Conservation (phyloP, 805 yeast species). For the Suhomyces vadensis region DNA sequence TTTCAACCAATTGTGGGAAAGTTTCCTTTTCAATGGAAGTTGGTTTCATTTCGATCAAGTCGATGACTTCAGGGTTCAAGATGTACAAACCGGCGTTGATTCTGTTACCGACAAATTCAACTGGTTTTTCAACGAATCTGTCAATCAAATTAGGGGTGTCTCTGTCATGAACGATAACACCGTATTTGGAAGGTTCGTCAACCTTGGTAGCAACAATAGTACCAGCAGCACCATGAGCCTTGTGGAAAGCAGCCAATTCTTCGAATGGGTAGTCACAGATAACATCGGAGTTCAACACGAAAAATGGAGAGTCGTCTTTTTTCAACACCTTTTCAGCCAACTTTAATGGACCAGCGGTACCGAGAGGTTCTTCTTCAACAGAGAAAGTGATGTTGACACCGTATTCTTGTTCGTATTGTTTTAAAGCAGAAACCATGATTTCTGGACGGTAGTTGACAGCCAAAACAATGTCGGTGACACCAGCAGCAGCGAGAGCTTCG, state of each 20-base stretch:
- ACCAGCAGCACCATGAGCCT: slow-evolving; percentile 95
- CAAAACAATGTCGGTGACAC: slow-evolving; percentile 96
- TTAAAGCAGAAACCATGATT: slow-evolving; percentile 93
- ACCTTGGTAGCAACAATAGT: slow-evolving; percentile 99
- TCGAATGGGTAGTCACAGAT: slow-evolving; percentile 97
- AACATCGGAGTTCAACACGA: slow-evolving; percentile 96
- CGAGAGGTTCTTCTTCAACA: slow-evolving; percentile 98
- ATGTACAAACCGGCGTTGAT: slow-evolving; percentile 99
- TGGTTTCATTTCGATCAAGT: slow-evolving; percentile 95
- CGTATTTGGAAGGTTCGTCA: slow-evolving; percentile 98
- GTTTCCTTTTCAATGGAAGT: slow-evolving; percentile 99
- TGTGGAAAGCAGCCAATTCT: slow-evolving; percentile 91
- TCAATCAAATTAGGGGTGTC: slow-evolving; percentile 94
- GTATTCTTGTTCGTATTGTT: slow-evolving; percentile 91
- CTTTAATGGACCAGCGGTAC: slow-evolving; percentile 99
- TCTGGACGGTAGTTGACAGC: slow-evolving; percentile 99
- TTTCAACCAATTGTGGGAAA: slow-evolving; percentile 93
- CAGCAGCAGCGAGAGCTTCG: slow-evolving; percentile 96
- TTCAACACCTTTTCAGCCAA: slow-evolving; percentile 91
- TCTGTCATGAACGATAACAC: slow-evolving; percentile 98
- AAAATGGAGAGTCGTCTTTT: slow-evolving; percentile 95
- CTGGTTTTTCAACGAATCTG: slow-evolving; percentile 99
- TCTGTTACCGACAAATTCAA: slow-evolving; percentile 99
- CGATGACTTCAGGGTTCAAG: slow-evolving; percentile 95
- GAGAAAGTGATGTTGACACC: slow-evolving; percentile 95